Conservation (phyloP, 2,329 filamentous ascomycete species). For the Fusarium xylarioides region DNA sequence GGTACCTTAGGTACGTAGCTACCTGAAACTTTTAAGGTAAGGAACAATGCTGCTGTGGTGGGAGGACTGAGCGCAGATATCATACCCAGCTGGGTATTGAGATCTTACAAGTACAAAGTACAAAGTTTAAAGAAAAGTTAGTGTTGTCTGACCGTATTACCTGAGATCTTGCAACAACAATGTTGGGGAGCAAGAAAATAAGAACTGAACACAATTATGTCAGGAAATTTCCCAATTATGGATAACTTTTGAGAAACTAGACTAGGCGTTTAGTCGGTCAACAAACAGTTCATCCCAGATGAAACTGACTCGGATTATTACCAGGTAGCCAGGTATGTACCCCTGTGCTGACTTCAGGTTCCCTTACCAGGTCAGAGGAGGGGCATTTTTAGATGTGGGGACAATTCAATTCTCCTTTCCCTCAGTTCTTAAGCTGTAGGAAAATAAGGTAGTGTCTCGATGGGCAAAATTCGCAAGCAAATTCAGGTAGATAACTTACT, state of each 20-base stretch:
- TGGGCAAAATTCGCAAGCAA: neutral
- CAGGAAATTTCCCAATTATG: conserved; percentile 15
- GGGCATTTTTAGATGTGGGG: neutral
- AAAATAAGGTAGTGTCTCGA: neutral
- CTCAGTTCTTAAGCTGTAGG: neutral
- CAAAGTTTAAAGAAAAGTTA: neutral
- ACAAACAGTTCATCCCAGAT: neutral
- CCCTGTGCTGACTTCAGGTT: neutral
- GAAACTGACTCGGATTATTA: conserved; percentile 24
- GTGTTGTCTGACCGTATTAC: neutral
- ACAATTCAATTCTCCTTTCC: neutral
- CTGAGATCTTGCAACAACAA: neutral
- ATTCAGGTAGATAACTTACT: neutral
- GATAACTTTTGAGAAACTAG: conserved; percentile 22
- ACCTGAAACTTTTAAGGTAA: neutral
- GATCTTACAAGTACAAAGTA: conserved; percentile 4
- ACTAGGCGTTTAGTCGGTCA: conserved; percentile 7
- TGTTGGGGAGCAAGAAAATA: neutral
- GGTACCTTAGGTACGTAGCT: neutral
- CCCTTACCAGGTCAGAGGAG: neutral
- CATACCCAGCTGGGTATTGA: neutral
- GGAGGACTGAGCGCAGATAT: conserved; percentile 22
- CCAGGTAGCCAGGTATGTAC: neutral
- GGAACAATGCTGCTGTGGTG: conserved; percentile 3
- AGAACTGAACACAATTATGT: neutral